A percentile compares a stretch with the other conserved stretches of the same genome.
phyloP scores from a whole-genome alignment of 208 protist species.

The Wallacemonas sp. region DNA sequence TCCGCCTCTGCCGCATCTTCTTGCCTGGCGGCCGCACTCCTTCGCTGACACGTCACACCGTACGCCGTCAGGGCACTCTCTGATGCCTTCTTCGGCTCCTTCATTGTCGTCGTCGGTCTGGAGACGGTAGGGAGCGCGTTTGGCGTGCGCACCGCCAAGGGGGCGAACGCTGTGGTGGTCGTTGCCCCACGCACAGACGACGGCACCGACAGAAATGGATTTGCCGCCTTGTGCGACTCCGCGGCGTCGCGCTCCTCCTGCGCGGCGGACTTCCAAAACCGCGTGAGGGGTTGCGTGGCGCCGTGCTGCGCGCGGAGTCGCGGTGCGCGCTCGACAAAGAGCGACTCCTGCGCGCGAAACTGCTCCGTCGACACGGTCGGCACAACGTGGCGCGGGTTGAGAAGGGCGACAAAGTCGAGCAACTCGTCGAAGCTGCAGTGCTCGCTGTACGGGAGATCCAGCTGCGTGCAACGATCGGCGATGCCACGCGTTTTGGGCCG shows the following conservation, averaged over 20 bases:
- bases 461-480: constrained; percentile 29
- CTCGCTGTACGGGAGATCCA: constrained; percentile 87
- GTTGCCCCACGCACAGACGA: too few relatives aligned
- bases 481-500: constrained; percentile 25
- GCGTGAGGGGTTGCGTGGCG: constrained; percentile 66
- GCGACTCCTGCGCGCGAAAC: constrained; percentile 60
- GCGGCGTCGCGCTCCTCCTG: constrained; percentile 3
- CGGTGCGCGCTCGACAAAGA: constrained; percentile 72
- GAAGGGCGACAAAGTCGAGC: constrained; percentile 68
- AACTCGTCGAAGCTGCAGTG: constrained; percentile 87
- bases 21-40: neutral
- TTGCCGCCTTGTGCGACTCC: neutral
- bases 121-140: neutral
- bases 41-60: neutral
- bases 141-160: neutral
- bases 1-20: neutral
- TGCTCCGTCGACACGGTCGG: constrained; percentile 79
- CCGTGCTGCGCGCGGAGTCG: constrained; percentile 48
- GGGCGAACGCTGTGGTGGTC: neutral
- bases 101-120: neutral
- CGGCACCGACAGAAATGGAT: neutral
- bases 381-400: constrained; percentile 68
- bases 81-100: neutral
- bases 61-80: neutral
- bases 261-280: constrained; percentile 33